A percentile compares a stretch with the other conserved stretches of the same genome.
Evolutionary conservation across 164 flowering plant genomes (phyloP).

Genomic region (Vitis labrusca): DNA sequence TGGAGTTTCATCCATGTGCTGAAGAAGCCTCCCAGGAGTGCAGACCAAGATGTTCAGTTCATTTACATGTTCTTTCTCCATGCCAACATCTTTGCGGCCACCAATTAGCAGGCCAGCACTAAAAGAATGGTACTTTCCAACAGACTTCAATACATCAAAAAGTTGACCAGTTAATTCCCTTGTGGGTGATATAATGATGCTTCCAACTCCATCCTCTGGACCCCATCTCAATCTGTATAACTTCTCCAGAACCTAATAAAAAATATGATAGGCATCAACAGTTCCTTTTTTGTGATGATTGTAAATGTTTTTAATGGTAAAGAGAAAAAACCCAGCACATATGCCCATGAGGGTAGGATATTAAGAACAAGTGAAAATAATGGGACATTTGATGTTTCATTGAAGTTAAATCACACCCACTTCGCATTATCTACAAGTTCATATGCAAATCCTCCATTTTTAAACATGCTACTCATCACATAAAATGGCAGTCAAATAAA

Average conservation of each 20-base stretch:
- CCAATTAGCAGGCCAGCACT: constrained; percentile 97
- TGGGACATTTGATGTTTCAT: too few relatives aligned
- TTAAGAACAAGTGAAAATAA: not conserved
- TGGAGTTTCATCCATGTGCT: constrained; percentile 97
- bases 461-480: too few relatives aligned
- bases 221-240: constrained; percentile 82
- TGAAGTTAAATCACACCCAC: too few relatives aligned
- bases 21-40: constrained; percentile 97
- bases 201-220: constrained; percentile 86
- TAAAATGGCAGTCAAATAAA: too few relatives aligned
- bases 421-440: too few relatives aligned
- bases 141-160: constrained; percentile 69
- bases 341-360: not conserved
- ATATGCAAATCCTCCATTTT: too few relatives aligned
- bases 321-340: not conserved
- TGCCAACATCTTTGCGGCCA: constrained; percentile 81
- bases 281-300: not conserved
- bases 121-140: constrained; percentile 77
- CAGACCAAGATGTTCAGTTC: constrained; percentile 82
- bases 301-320: not conserved
- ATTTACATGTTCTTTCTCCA: constrained; percentile 75
- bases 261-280: not conserved
- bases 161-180: constrained; percentile 86
- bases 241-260: constrained; percentile 75
- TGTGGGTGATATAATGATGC: constrained; percentile 93